Conservation (phyloP, 75 land plant species). For the Selaginella tamariscina region DNA sequence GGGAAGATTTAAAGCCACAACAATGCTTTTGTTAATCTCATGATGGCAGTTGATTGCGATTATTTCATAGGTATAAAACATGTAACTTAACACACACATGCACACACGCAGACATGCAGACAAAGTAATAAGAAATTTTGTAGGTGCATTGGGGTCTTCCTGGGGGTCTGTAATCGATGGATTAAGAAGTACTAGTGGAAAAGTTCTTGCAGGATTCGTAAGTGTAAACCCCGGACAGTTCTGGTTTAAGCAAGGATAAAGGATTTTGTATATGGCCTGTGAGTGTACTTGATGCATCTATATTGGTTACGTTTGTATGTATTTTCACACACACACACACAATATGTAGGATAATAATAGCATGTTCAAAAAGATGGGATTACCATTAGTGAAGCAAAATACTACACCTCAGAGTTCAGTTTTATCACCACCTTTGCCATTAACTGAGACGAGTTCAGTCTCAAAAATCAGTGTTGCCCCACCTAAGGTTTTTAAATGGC, state of each 20-base stretch:
- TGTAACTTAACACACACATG: too few species aligned
- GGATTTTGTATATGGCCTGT: too few species aligned
- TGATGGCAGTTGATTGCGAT: slow-evolving; percentile 14
- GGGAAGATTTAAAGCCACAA: background rate
- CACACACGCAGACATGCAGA: too few species aligned
- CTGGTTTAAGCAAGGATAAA: background rate
- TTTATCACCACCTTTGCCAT: slow-evolving; percentile 46
- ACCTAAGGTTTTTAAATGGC: slow-evolving; percentile 31
- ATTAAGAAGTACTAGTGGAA: background rate
- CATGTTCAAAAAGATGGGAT: background rate
- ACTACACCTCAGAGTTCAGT: slow-evolving; percentile 1
- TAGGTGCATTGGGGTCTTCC: slow-evolving; percentile 1
- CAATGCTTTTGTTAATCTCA: slow-evolving; percentile 11
- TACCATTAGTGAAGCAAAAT: background rate
- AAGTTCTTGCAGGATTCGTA: slow-evolving; percentile 4
- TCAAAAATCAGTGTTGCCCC: slow-evolving; percentile 94
- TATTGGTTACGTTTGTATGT: too few species aligned
- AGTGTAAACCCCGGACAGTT: slow-evolving; percentile 2
- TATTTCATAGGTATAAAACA: slow-evolving; percentile 7
- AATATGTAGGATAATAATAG: background rate
- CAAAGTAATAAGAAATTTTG: too few species aligned
- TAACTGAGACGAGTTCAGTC: slow-evolving; percentile 88
- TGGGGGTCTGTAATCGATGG: slow-evolving; percentile 1
- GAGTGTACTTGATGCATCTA: too few species aligned
- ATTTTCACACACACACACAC: too few species aligned